Percentiles rank a stretch among this genome's conserved stretches.
Conservation (phyloP, 441 rosid species). For the Syzygium syzygioides region DNA sequence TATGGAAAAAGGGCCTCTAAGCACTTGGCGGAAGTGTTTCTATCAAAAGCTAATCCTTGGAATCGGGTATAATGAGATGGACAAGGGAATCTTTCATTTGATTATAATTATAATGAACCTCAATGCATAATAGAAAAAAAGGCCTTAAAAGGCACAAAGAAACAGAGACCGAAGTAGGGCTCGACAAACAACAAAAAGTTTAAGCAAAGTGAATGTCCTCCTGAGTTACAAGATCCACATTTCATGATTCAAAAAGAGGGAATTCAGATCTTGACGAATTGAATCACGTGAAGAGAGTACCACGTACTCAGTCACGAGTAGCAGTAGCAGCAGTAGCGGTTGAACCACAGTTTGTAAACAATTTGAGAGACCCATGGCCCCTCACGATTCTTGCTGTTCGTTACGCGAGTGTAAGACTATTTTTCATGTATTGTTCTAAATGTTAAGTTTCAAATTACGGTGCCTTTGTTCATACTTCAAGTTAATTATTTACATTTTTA, state of each 20-base stretch:
- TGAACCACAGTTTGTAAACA: too few relatives aligned
- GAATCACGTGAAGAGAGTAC: neutral
- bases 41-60: neutral
- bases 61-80: neutral
- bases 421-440: too few relatives aligned
- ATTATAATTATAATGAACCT: too few relatives aligned
- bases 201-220: neutral
- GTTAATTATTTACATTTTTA: too few relatives aligned
- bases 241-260: neutral
- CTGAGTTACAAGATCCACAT: neutral
- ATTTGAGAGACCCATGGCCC: neutral
- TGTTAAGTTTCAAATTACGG: too few relatives aligned
- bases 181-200: neutral
- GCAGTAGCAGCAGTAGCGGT: too few relatives aligned
- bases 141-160: neutral
- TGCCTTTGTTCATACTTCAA: neutral
- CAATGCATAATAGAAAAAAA: neutral
- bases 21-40: neutral
- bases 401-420: neutral
- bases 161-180: too few relatives aligned
- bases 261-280: too few relatives aligned
- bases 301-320: too few relatives aligned
- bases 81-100: neutral
- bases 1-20: neutral
- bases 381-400: neutral